Evolutionary conservation across 2,329 filamentous ascomycete species (phyloP), one percentile per base, ranked within the genome.

Genomic region (Apiospora rasikravindrae): DNA sequence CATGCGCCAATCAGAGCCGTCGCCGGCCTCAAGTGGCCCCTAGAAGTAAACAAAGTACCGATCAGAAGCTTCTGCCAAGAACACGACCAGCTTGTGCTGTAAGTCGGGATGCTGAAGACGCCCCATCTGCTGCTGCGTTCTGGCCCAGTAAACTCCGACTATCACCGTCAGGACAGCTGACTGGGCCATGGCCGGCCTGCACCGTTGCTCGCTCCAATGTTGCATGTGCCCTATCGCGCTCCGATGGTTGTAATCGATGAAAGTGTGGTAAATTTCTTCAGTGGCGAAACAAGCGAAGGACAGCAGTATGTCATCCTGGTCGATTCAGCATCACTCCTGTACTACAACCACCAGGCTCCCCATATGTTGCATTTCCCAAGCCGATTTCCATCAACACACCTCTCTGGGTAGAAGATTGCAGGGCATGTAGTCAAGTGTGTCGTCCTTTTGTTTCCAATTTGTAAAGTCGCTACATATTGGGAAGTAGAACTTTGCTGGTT

Each of bases 31-130:
- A 64, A 40, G 57, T 64, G 57, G 33, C 33, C 57, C 57, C 57
- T 33, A 40, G 57, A 64, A 64, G 57, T 64, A 64, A 64, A 64
- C 57, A 40, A 64, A 40, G 57, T 64, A 64, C 57, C 33, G 57
- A 64, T 64, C 57, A 64, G 57, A 64, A 64, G 57, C 57, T 64
- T 64, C 57, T 40, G 57, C 57, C 57, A 64, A 64, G 57, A 61
- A 61, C 3, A 61, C 53, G 8, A 7, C n/a, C 29, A 37, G 5
- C 53, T n/a, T 22, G 53, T 22, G 53, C 26, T 61, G 53, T 33
- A 53, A 53, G 24, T 53, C 24, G 33, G 53, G 29, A 22, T 61
- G 29, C 29, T 11, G 53, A 61, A 11, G 29, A 40, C 57, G 33
- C 29, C 57, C 57, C 19, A 40, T 64, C 57, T 19, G 57, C 29